Conservation (phyloP, 192 early-diverging fungal species). For the Irineochytrium annulatum region DNA sequence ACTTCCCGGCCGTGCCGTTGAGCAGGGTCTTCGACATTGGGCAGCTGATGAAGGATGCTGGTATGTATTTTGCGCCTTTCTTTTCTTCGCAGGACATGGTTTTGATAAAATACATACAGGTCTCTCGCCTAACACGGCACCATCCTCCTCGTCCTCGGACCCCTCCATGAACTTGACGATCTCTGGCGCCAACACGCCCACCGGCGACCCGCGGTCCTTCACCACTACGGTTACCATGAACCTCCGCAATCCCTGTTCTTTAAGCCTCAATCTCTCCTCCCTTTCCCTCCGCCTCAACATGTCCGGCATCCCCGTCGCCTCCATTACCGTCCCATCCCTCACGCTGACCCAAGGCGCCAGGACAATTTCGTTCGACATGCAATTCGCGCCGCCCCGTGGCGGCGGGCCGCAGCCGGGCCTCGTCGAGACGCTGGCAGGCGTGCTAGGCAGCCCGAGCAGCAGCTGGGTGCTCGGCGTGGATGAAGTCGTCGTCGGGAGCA, state of each 20-base stretch:
- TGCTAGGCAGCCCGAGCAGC: not conserved
- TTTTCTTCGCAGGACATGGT: not conserved
- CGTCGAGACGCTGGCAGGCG: not conserved
- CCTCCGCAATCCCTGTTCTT: not conserved
- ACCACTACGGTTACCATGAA: not conserved
- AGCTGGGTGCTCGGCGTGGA: not conserved
- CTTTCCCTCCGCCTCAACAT: conserved; percentile 1
- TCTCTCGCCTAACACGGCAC: not conserved
- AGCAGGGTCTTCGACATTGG: not conserved
- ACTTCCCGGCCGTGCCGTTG: not conserved
- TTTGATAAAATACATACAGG: too few species aligned
- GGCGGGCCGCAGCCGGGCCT: not conserved
- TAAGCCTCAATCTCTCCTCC: not conserved
- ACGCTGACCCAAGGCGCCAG: not conserved
- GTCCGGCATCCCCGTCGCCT: not conserved
- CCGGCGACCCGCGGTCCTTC: not conserved
- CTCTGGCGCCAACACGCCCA: not conserved
- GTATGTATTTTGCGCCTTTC: not conserved
- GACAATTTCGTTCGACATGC: not conserved
- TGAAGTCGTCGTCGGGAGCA: not conserved
- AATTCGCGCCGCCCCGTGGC: not conserved
- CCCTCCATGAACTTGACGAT: not conserved
- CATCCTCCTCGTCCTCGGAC: not conserved
- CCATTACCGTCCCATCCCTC: not conserved
- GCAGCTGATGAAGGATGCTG: not conserved